Percentiles rank a stretch among this genome's conserved stretches.
Evolutionary conservation across 495 filamentous ascomycete genomes (phyloP).

Genomic region (Penicillium simplicissimum): DNA sequence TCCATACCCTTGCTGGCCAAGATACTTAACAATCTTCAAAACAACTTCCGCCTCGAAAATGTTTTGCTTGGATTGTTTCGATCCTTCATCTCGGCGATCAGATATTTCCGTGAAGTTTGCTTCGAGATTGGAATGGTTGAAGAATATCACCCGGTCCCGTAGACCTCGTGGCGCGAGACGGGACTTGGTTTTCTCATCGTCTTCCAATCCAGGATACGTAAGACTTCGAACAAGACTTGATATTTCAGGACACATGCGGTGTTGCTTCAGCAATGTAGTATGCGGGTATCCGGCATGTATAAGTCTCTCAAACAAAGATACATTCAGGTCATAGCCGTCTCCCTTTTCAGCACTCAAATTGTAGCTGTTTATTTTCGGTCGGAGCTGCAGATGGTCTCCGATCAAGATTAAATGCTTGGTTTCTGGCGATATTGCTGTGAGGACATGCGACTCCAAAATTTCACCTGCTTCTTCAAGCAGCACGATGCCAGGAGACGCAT

Average conservation of each 20-base stretch:
- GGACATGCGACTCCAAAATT: slow-evolving; percentile 70
- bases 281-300: slow-evolving; percentile 56
- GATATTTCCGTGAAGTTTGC: slow-evolving; percentile 28
- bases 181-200: slow-evolving; percentile 53
- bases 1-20: slow-evolving; percentile 75
- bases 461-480: slow-evolving; percentile 81
- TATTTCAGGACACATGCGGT: slow-evolving; percentile 72
- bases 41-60: slow-evolving; percentile 67
- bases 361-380: slow-evolving; percentile 70
- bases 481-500: slow-evolving; percentile 29
- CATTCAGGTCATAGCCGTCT: slow-evolving; percentile 67
- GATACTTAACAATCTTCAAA: slow-evolving; percentile 66
- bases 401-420: slow-evolving; percentile 73
- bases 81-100: slow-evolving; percentile 53
- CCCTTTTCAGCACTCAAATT: slow-evolving; percentile 65
- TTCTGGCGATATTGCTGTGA: slow-evolving; percentile 58
- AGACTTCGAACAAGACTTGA: slow-evolving; percentile 59
- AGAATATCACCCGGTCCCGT: slow-evolving; percentile 61
- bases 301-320: slow-evolving; percentile 72
- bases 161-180: slow-evolving; percentile 59
- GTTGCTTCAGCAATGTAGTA: slow-evolving; percentile 60
- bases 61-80: slow-evolving; percentile 61
- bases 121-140: slow-evolving; percentile 63
- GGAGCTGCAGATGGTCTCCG: slow-evolving; percentile 76
- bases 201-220: slow-evolving; percentile 65